These are phyloP conservation scores for Tricholoma matsutake DNA, from an alignment of 768 basidiomycete species.

Conservation along the genomic window DNA sequence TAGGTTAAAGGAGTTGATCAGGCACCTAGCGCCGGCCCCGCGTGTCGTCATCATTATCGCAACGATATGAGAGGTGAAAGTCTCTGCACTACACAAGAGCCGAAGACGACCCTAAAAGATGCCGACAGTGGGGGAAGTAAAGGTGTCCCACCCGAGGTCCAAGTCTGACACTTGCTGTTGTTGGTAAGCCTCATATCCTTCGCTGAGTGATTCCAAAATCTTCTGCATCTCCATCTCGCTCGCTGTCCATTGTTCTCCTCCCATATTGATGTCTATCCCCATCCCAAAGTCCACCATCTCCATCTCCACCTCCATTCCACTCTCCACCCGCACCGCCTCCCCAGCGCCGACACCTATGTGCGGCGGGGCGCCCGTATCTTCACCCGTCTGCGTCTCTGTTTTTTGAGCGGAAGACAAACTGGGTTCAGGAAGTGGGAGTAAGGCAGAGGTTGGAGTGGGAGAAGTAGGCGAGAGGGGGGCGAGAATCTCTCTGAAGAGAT, in stretches of 20 bases:
- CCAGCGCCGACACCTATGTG: background rate
- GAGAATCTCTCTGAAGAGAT: constrained; percentile 69
- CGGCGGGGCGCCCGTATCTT: constrained; percentile 4
- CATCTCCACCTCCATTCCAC: constrained; percentile 12
- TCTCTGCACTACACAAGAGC: no score
- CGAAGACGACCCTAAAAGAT: constrained; percentile 8
- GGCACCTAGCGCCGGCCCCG: background rate
- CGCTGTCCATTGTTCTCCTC: background rate
- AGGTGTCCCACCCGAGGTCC: constrained; percentile 12
- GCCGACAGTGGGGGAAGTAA: constrained; percentile 7
- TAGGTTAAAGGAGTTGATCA: background rate
- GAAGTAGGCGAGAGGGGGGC: constrained; percentile 28
- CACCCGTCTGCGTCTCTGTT: constrained; percentile 1
- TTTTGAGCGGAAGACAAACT: constrained; percentile 11
- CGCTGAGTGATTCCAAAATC: constrained; percentile 17
- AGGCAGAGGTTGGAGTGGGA: constrained; percentile 2
- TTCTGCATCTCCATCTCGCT: constrained; percentile 19
- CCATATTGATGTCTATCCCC: constrained; percentile 3
- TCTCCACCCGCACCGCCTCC: background rate
- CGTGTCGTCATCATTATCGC: background rate
- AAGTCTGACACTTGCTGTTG: constrained; percentile 11
- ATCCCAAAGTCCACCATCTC: constrained; percentile 9
- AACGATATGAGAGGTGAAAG: no score
- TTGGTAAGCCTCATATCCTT: constrained; percentile 1
- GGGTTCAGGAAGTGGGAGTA: background rate